phyloP scores from a whole-genome alignment of 2,329 filamentous ascomycete genomes.

The Aspergillus sp. region DNA sequence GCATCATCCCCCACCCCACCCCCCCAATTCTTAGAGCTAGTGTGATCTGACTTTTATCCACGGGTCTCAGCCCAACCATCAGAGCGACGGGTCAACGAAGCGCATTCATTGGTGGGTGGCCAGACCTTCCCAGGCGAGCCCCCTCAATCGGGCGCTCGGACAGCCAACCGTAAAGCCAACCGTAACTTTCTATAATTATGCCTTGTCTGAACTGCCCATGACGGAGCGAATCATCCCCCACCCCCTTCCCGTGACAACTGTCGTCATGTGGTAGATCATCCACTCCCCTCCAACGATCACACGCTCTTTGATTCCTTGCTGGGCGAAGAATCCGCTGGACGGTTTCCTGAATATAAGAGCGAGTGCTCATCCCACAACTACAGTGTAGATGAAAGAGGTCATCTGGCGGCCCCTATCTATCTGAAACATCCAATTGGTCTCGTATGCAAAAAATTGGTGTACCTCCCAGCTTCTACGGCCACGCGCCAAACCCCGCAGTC shows the following conservation, averaged over 20 bases:
- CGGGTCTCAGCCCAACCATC: slow-evolving; percentile 16
- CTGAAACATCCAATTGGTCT: slow-evolving; percentile 8
- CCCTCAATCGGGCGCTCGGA: slow-evolving; percentile 3
- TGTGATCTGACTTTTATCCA: slow-evolving; percentile 8
- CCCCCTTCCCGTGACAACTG: slow-evolving; percentile 17
- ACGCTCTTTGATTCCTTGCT: slow-evolving; percentile 3
- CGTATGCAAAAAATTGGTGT: slow-evolving; percentile 1
- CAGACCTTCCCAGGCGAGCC: not conserved
- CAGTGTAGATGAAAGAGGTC: slow-evolving; percentile 1
- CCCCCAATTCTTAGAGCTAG: not conserved
- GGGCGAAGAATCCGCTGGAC: not conserved
- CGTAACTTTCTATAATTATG: slow-evolving; percentile 12
- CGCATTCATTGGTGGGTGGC: slow-evolving; percentile 15
- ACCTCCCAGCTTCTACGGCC: slow-evolving; percentile 14
- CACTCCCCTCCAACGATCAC: slow-evolving; percentile 7
- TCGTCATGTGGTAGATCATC: slow-evolving; percentile 20
- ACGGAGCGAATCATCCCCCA: slow-evolving; percentile 8
- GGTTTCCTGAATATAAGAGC: not conserved
- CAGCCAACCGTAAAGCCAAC: slow-evolving; percentile 3
- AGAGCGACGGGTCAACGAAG: slow-evolving; percentile 2
- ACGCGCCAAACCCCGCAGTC: slow-evolving; percentile 27
- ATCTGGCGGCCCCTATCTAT: slow-evolving; percentile 5
- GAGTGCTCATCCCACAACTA: not conserved
- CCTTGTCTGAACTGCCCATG: not conserved
- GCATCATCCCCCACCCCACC: not conserved